Base-by-base conservation (phyloP, 306 rosid species). In the Trifolium fragiferum region DNA sequence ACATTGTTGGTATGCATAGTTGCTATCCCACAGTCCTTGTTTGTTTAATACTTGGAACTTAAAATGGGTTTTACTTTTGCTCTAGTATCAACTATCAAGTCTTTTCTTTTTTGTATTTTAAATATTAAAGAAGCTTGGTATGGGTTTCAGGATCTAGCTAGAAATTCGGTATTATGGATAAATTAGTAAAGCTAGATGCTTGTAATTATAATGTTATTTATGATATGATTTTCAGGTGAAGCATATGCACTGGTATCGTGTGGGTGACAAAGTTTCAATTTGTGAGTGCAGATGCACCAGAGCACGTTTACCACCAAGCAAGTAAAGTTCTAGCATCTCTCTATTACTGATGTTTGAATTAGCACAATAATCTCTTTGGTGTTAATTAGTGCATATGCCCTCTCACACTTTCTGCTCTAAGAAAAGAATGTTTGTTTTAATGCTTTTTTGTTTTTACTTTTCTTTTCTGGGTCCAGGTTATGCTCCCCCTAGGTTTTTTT, bases 201-300 rank as follows among this genome's bases (percentile, higher is more conserved):
- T 47, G 49, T 40, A 58, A 49, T 51, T 75, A 18, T 27, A 41
- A 60, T 67, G 68, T 71, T 27, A 72, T 47, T 15, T 60, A 37
- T 69, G 60, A 68, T 33, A 66, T 15, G 40, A 13, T 71, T 78
- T 87, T 75, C 81, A 93, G 98, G 98, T 93, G 84, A 93, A 86
- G 86, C 97, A 93, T 85, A 79, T 93, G 97, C 97, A 91, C 74
- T 93, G 98, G 98, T 93, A 89, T 84, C 80, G 77, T 19, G 43
- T 88, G 15, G 87, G 87, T 70, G 91, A 93, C 21, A 59, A 85
- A 51, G 90, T 89, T 80, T 93, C 96, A 72, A 81, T 87, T 46
- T 93, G 98, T 49, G 98, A 93, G 74, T 93, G 98, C 76, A 85
- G 97, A 86, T 93, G 97, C 90, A 89, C 92, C 7, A 90, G 96